Conservation (phyloP, 2,329 filamentous ascomycete species). For the Penicillium vulpinum region DNA sequence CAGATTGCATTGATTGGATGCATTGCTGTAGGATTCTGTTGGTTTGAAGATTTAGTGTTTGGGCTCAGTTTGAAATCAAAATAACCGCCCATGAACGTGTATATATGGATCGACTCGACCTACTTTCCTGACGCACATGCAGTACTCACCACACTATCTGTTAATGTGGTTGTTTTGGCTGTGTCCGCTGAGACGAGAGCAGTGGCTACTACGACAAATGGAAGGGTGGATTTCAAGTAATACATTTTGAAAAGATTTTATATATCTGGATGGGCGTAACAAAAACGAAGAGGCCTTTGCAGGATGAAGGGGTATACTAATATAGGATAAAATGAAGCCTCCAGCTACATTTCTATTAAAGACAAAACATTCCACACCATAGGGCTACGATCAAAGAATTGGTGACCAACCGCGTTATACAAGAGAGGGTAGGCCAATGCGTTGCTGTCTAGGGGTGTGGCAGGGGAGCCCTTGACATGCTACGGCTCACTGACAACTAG, state of each 20-base stretch:
- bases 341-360: neutral
- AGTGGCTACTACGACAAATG: neutral
- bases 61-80: neutral
- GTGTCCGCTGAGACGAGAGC: neutral
- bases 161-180: neutral
- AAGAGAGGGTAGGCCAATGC: neutral
- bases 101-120: neutral
- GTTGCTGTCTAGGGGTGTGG: neutral
- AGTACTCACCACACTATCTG: neutral
- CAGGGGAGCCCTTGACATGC: neutral
- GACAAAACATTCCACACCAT: constrained; percentile 2
- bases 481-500: neutral
- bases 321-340: neutral
- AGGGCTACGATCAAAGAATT: neutral
- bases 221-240: neutral
- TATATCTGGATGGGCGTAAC: neutral
- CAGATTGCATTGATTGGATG: constrained; percentile 2
- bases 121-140: neutral
- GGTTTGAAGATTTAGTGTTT: neutral
- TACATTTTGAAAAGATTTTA: neutral
- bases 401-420: neutral
- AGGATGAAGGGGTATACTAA: neutral
- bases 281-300: too few relatives aligned
- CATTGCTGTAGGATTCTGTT: neutral
- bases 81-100: neutral